A percentile compares a stretch with the other conserved stretches of the same genome.
These are phyloP conservation scores for Salix purpurea DNA, from an alignment of 345 rosid genomes.

Conservation along the genomic window DNA sequence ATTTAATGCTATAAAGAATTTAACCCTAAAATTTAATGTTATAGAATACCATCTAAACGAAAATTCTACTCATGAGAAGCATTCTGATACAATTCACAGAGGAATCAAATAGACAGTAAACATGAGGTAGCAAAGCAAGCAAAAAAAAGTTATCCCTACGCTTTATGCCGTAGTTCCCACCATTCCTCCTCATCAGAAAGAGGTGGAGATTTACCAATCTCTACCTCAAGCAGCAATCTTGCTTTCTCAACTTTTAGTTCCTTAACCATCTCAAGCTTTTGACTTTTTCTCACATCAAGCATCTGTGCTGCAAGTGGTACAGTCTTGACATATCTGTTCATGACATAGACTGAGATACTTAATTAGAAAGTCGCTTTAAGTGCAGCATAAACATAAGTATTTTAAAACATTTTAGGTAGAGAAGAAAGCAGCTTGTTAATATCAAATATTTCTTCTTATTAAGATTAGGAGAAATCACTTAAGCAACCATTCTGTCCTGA, in stretches of 20 bases:
- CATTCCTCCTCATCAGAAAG: conserved; percentile 87
- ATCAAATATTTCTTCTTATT: too few relatives aligned
- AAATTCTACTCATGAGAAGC: not conserved
- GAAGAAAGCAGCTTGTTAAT: not conserved
- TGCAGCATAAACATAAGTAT: not conserved
- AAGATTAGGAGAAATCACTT: not conserved
- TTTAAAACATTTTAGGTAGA: not conserved
- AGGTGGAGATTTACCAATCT: conserved; percentile 93
- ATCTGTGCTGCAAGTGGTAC: conserved; percentile 90
- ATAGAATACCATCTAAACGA: not conserved
- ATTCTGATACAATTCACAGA: not conserved
- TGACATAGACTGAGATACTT: not conserved
- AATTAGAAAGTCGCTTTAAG: not conserved
- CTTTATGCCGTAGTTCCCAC: conserved; percentile 88
- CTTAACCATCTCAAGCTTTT: conserved; percentile 85
- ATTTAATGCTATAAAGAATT: not conserved
- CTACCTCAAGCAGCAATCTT: conserved; percentile 74
- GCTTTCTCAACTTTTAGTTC: conserved; percentile 67
- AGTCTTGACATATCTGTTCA: conserved; percentile 74
- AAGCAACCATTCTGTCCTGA: not conserved
- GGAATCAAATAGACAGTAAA: not conserved
- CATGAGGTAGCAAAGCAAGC: not conserved
- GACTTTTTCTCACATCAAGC: conserved; percentile 74
- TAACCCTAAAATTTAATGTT: not conserved
- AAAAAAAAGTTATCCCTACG: conserved; percentile 46